A percentile compares a stretch with the other conserved stretches of the same genome.
Conservation (phyloP, 192 early-diverging fungal genomes). For the Piromyces finnis region DNA sequence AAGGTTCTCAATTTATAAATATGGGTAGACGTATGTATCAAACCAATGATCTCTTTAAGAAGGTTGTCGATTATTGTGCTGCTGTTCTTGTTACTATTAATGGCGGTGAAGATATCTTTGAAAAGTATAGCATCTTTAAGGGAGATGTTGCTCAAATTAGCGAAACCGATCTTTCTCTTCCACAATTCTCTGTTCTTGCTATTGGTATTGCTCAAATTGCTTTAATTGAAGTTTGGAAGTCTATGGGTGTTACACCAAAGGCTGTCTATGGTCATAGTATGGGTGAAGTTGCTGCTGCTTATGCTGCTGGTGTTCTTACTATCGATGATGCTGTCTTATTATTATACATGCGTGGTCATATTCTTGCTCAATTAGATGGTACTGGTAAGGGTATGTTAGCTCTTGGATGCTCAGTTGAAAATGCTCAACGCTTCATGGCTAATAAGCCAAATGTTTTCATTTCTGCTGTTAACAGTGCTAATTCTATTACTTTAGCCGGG, state of each 20-base stretch:
- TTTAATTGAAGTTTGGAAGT: conserved; percentile 7
- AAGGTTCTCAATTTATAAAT: neutral
- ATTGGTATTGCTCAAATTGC: conserved; percentile 1
- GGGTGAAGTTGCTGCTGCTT: conserved; percentile 12
- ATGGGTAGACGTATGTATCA: neutral
- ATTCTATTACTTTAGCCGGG: conserved; percentile 10
- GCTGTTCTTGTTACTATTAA: neutral
- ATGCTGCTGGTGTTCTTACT: conserved; percentile 8
- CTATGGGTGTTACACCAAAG: conserved; percentile 6
- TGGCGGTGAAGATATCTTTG: neutral
- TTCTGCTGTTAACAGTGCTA: conserved; percentile 11
- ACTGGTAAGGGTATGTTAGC: conserved; percentile 9
- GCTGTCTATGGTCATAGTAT: conserved; percentile 9
- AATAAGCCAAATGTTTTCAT: conserved; percentile 5
- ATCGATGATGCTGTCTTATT: conserved; percentile 4
- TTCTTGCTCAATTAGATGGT: conserved; percentile 4
- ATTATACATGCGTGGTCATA: conserved; percentile 5
- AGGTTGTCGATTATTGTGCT: neutral
- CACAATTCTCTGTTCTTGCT: neutral
- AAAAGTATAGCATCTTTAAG: neutral
- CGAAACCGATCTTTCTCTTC: neutral
- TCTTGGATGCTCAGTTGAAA: conserved; percentile 1
- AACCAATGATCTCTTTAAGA: neutral
- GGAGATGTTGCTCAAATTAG: neutral
- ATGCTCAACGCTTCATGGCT: neutral